Conservation (phyloP, 75 land plant species). For the Cryptomeria japonica region DNA sequence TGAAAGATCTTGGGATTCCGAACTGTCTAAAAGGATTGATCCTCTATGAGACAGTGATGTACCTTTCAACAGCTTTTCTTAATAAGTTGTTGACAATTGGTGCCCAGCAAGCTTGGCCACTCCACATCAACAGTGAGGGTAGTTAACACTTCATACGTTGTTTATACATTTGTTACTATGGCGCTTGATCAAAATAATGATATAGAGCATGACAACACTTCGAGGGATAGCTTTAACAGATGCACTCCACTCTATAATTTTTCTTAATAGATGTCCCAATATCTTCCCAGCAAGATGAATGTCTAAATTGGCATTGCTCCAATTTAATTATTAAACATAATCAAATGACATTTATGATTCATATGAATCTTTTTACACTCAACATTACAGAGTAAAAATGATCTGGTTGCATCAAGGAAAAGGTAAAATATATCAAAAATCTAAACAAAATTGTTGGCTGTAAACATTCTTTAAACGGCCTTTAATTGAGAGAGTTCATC, state of each 20-base stretch:
- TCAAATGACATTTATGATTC: background rate
- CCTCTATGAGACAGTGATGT: no score
- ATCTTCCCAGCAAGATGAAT: background rate
- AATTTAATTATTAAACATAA: background rate
- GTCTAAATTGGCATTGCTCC: background rate
- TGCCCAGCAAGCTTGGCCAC: background rate
- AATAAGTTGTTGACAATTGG: background rate
- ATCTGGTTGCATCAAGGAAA: background rate
- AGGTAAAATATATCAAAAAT: background rate
- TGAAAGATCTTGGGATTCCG: no score
- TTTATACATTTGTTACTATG: background rate
- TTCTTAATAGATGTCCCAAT: background rate
- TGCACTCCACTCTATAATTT: background rate
- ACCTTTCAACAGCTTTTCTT: no score
- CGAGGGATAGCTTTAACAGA: background rate
- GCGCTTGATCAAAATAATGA: background rate
- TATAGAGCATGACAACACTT: background rate
- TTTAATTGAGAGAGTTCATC: background rate
- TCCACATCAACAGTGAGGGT: background rate
- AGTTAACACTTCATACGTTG: background rate
- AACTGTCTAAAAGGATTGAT: no score
- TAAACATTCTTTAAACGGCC: background rate
- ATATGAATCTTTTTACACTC: background rate
- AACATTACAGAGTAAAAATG: background rate
- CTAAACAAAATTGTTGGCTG: background rate